phyloP scores from a whole-genome alignment of 495 filamentous ascomycete genomes.

The Xylaria flabelliformis region DNA sequence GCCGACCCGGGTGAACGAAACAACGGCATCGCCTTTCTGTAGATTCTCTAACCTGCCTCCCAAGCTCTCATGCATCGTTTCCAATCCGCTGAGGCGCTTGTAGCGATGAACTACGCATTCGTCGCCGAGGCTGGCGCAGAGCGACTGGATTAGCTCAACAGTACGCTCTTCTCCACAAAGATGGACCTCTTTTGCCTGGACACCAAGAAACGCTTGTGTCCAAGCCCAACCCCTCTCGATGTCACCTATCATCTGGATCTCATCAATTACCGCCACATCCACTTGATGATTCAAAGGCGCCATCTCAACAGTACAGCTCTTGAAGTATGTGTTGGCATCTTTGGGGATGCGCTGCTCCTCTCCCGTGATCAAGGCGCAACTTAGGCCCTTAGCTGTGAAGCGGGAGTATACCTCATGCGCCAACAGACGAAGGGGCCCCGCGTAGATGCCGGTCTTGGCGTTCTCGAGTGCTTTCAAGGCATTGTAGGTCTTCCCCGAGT shows the following conservation, averaged over 20 bases:
- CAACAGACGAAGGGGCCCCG: constrained; percentile 86
- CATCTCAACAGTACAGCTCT: constrained; percentile 97
- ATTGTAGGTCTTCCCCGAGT: constrained; percentile 97
- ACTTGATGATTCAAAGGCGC: constrained; percentile 70
- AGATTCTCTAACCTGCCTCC: constrained; percentile 67
- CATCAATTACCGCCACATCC: constrained; percentile 95
- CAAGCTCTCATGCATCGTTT: constrained; percentile 67
- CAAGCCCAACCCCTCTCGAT: constrained; percentile 89
- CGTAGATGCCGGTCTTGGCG: constrained; percentile 80
- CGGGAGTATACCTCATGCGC: constrained; percentile 92
- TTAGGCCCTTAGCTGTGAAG: constrained; percentile 74
- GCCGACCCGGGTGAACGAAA: constrained; percentile 79
- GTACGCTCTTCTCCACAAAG: constrained; percentile 89
- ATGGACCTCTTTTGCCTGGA: constrained; percentile 87
- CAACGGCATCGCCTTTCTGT: constrained; percentile 87
- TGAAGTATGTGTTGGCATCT: constrained; percentile 58
- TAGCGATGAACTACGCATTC: constrained; percentile 81
- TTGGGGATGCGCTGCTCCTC: constrained; percentile 76
- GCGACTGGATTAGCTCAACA: constrained; percentile 76
- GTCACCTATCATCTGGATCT: constrained; percentile 96
- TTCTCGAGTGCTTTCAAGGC: constrained; percentile 86
- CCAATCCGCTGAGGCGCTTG: constrained; percentile 77
- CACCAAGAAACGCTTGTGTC: constrained; percentile 89
- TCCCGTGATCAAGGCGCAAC: constrained; percentile 85
- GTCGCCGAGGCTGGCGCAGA: constrained; percentile 85